These are phyloP conservation scores for Lipomyces starkeyi DNA, from an alignment of 805 yeast species.

Conservation along the genomic window DNA sequence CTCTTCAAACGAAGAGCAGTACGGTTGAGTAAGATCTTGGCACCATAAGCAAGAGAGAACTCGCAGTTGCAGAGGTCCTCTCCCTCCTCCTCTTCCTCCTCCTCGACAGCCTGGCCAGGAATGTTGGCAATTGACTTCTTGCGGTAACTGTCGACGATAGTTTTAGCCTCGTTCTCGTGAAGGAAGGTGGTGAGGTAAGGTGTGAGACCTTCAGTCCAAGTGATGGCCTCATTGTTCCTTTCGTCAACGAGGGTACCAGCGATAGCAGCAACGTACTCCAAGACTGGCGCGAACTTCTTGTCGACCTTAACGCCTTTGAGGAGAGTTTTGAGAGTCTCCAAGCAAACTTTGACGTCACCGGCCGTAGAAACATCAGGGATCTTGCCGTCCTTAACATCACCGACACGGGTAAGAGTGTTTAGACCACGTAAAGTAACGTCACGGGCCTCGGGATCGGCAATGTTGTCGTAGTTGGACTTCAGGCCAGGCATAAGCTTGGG, in stretches of 20 bases:
- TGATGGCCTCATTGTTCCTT: constrained; percentile 88
- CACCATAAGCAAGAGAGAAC: constrained; percentile 99
- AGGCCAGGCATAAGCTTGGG: constrained; percentile 93
- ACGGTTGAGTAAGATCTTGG: constrained; percentile 99
- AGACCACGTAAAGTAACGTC: constrained; percentile 96
- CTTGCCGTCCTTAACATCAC: constrained; percentile 87
- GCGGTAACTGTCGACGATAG: constrained; percentile 91
- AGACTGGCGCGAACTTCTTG: constrained; percentile 77
- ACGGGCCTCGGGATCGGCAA: constrained; percentile 99
- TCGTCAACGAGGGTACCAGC: constrained; percentile 99
- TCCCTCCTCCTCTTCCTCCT: constrained; percentile 95
- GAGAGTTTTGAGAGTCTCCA: constrained; percentile 77
- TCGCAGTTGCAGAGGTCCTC: constrained; percentile 99
- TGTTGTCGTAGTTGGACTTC: constrained; percentile 90
- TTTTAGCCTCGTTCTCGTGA: constrained; percentile 91
- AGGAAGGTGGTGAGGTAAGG: constrained; percentile 96
- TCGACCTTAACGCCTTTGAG: constrained; percentile 65
- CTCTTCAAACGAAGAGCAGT: constrained; percentile 98
- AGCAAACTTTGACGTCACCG: constrained; percentile 92
- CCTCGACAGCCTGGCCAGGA: constrained; percentile 91
- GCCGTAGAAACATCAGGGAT: constrained; percentile 99
- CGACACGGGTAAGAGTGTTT: constrained; percentile 97
- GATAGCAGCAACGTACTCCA: constrained; percentile 88
- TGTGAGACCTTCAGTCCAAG: constrained; percentile 87
- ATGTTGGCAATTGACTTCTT: constrained; percentile 96